phyloP scores from a whole-genome alignment of 176 grass and related monocot genomes.

The Ensete glaucum region DNA sequence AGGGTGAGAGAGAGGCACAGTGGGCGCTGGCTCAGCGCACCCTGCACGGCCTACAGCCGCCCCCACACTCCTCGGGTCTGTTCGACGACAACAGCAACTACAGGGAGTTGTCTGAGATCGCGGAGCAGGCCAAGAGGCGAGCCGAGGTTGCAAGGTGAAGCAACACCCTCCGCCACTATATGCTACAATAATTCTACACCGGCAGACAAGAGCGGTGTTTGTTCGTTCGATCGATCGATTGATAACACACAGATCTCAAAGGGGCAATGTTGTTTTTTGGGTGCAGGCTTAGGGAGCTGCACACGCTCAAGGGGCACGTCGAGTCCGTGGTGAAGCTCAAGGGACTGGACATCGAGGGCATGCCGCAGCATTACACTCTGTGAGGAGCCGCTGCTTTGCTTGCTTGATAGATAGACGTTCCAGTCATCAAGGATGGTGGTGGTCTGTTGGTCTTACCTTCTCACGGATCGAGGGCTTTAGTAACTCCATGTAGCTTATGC shows the following conservation, averaged over 20 bases:
- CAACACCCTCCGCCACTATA: too few relatives aligned
- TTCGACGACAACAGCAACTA: not conserved
- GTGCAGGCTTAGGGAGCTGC: not conserved
- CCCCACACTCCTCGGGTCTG: not conserved
- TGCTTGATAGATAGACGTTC: too few relatives aligned
- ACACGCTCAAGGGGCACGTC: constrained; percentile 4
- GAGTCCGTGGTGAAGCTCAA: constrained; percentile 9
- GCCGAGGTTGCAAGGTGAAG: not conserved
- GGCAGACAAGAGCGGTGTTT: too few relatives aligned
- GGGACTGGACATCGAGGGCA: not conserved
- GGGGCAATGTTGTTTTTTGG: too few relatives aligned
- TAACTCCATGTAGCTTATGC: too few relatives aligned
- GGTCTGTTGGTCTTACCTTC: too few relatives aligned
- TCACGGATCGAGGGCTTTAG: too few relatives aligned
- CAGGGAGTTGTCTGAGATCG: constrained; percentile 3
- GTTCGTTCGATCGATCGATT: too few relatives aligned
- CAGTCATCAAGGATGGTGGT: too few relatives aligned
- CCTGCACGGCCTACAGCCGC: constrained; percentile 1
- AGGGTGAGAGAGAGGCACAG: constrained; percentile 7
- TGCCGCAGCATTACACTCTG: constrained; percentile 3
- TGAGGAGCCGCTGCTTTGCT: not conserved
- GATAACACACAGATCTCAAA: too few relatives aligned
- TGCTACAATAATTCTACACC: too few relatives aligned
- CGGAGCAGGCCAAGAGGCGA: not conserved
- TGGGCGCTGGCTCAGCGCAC: constrained; percentile 10